Base-by-base conservation (phyloP, 2,329 filamentous ascomycete species). In the Aspergillus fumigatus region DNA sequence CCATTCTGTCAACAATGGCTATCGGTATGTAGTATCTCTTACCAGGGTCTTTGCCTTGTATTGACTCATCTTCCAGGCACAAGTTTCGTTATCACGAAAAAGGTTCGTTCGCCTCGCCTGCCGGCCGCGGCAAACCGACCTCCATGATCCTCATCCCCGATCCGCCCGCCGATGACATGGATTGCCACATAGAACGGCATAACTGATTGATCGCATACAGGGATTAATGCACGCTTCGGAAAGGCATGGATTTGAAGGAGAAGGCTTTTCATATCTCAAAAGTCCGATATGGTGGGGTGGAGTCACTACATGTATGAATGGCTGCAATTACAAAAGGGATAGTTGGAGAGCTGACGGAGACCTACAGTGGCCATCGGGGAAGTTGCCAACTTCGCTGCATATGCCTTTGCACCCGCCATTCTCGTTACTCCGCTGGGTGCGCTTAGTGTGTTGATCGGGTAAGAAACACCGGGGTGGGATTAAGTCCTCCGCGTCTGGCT, bases 21-120 rank as follows among this genome's bases (percentile, higher is more conserved):
- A 79, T 79, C 57, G 75, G 75, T 76, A 72, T 54, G 69, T 57
- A 40, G 3, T 53, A 48, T 35, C 35, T n/a, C 35, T 14, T 2
- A 32, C 9, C 3, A 32, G 19, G 21, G 14, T 19, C 17, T 52
- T 32, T 4, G 4, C 45, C 38, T 48, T 4, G 3, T 40, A 52
- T 50, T 65, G 58, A 67, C 60, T n/a, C 11, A 49, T 32, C 26
- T 23, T 29, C 38, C 66, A 94, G 91, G 92, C 70, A 92, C 90
- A 52, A 96, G 92, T 83, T 99, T 99, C 75, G 93, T 99, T 65
- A 97, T 99, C 69, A 99, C 95, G 50, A 99, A 99, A 79, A 97
- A 97, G 84, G 90, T 94, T 79, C 74, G 77, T 72, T 56, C 32
- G 32, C 54, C 25, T 58, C 51, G 19, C 53, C 52, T 32, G 41